Base-by-base conservation (phyloP, 805 yeast genomes). In the Wickerhamiella qilinensis region DNA sequence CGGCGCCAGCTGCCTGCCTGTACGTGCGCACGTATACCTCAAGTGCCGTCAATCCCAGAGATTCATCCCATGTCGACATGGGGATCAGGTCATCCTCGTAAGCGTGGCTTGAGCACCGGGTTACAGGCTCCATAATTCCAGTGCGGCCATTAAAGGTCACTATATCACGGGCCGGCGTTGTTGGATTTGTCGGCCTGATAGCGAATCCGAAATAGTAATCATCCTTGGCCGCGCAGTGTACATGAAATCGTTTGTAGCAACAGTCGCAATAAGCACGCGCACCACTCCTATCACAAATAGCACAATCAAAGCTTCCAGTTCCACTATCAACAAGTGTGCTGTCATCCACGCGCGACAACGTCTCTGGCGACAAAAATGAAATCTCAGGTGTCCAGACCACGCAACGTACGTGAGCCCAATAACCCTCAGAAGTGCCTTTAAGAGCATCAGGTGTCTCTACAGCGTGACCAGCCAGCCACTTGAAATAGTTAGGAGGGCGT, bases 341-440 rank as follows among this genome's bases (percentile, higher is more conserved):
- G n/a, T n/a, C n/a, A n/a, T n/a, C n/a, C n/a, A n/a, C n/a, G n/a
- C n/a, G n/a, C n/a, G n/a, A n/a, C n/a, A n/a, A n/a, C n/a, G n/a
- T n/a, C n/a, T n/a, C n/a, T n/a, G n/a, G n/a, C n/a, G n/a, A n/a
- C n/a, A n/a, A n/a, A n/a, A 67, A 71, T 21, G 54, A 56, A 4
- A 67, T 52, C n/a, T 60, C 58, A 3, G 68, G 57, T 21, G 62
- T 59, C 51, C 75, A 75, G 0, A 79, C 36, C 0, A 86, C 76
- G 57, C 96, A 85, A 2, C 71, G 43, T 2, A 77, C 59, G 60
- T 85, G 95, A 25, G 75, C 73, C 95, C 95, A 85, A 41, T 66
- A 63, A 1, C 81, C 81, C 39, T 65, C 69, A 3, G 52, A 46
- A 0, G 91, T 73, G n/a, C 83, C 65, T 49, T 80, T 79, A 47